Evolutionary conservation across 1,284 basidiomycete genomes (phyloP).

Genomic region (Golubevia pallescens): DNA sequence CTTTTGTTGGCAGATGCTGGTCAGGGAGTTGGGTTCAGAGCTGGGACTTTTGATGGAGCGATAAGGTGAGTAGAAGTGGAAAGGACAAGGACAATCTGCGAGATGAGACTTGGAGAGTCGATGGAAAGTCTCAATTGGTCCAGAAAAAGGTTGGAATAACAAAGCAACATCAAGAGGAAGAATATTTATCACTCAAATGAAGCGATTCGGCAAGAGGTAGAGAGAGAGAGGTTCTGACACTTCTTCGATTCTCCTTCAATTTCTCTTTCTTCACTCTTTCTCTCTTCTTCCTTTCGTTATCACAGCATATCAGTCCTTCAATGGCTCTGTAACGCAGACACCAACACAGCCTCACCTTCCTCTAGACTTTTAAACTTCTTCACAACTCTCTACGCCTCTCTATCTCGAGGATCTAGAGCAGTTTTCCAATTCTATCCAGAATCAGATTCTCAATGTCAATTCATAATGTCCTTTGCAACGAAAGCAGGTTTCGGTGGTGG

Average conservation of each 20-base stretch:
- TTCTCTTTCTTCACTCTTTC: constrained; percentile 11
- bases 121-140: too few species aligned
- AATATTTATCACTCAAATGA: too few species aligned
- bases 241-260: neutral
- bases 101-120: neutral
- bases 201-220: too few species aligned
- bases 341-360: constrained; percentile 87
- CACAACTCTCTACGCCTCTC: constrained; percentile 88
- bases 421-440: constrained; percentile 72
- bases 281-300: neutral
- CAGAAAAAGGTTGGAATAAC: too few species aligned
- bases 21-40: constrained; percentile 75
- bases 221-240: constrained; percentile 25
- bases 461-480: constrained; percentile 91
- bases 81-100: too few species aligned
- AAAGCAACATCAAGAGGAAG: too few species aligned
- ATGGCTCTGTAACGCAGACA: constrained; percentile 97
- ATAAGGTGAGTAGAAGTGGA: constrained; percentile 74
- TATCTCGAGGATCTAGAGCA: constrained; percentile 89
- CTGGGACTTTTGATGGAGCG: constrained; percentile 95
- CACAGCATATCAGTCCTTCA: constrained; percentile 93
- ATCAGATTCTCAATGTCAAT: constrained; percentile 64
- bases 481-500: constrained; percentile 96
- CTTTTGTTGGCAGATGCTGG: constrained; percentile 66
- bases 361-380: constrained; percentile 92